Base-by-base conservation (phyloP, 805 yeast genomes). In the Danielia reshetovae region DNA sequence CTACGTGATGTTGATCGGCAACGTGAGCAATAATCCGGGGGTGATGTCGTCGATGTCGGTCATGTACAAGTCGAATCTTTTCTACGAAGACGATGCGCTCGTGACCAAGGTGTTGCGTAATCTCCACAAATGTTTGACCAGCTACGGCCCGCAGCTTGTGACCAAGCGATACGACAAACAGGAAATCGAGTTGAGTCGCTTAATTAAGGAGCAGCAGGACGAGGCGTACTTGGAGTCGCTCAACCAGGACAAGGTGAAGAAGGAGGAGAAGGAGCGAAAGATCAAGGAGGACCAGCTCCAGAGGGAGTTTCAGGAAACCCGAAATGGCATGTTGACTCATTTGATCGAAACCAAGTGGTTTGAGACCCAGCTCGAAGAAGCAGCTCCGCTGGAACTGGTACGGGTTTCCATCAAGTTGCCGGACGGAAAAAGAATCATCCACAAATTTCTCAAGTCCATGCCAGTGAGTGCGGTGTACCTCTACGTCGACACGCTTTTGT, bases 341-440 rank as follows among this genome's bases (percentile, higher is more conserved):
- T 39, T 55, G 7, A 35, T 46, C 7, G 29, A 34, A 8, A 28
- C 41, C 5, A 34, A 42, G 1, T 46, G 48, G 39, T 45, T 49
- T 16, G 42, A 43, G 12, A 27, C 30, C 7, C 30, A 31, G 4
- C 24, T 37, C 6, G 29, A 46, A 16, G 33, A 32, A 4, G 29
- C 32, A 4, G 10, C 37, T 14, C 30, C 41, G 3, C 15, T 14
- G 2, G 41, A 39, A 1, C 35, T 41, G 9, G 62, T 62, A 0
- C 49, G 58, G 31, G 65, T 80, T 14, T 79, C 81, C 32, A 60
- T 80, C 43, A 70, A 78, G 50, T 57, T 74, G 23, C 77, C 82
- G 7, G 52, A 65, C 23, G 85, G 85, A 2, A 62, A 63, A 31
- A 54, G 79, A 35, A 50, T 70, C 6, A 61, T 77, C 2, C 69